A percentile compares a stretch with the other conserved stretches of the same genome.
phyloP scores from a whole-genome alignment of 2,329 filamentous ascomycete genomes.

The Cercospora zeina region DNA sequence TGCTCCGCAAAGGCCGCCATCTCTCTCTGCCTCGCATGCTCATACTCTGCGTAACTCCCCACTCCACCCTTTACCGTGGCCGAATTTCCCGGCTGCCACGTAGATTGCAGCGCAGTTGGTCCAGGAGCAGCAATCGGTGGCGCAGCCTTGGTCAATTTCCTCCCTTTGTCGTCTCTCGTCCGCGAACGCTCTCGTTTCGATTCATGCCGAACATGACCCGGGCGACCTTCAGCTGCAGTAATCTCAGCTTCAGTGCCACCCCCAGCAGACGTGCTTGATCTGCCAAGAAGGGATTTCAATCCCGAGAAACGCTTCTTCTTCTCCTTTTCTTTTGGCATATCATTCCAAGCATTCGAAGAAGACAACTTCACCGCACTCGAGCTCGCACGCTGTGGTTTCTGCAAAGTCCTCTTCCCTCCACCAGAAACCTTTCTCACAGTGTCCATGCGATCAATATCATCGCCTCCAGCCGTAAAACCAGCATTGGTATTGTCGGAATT shows the following conservation, averaged over 20 bases:
- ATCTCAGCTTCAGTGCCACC: slow-evolving; percentile 6
- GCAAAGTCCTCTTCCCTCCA: slow-evolving; percentile 29
- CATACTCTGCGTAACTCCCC: slow-evolving; percentile 17
- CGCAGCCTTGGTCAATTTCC: slow-evolving; percentile 19
- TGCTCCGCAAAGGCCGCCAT: slow-evolving; percentile 13
- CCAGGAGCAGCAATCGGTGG: slow-evolving; percentile 10
- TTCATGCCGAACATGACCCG: background rate
- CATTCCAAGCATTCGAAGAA: slow-evolving; percentile 12
- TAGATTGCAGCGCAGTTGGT: slow-evolving; percentile 6
- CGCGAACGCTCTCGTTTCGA: slow-evolving; percentile 10
- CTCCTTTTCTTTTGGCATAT: background rate
- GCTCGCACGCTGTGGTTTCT: slow-evolving; percentile 38
- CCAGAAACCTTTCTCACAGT: slow-evolving; percentile 7
- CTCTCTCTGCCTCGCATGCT: background rate
- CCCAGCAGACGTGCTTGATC: slow-evolving; percentile 39
- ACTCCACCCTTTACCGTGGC: slow-evolving; percentile 18
- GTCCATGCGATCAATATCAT: slow-evolving; percentile 4
- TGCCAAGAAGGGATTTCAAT: slow-evolving; percentile 48
- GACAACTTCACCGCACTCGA: slow-evolving; percentile 26
- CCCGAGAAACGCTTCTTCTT: slow-evolving; percentile 50
- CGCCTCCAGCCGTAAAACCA: background rate
- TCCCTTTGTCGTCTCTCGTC: slow-evolving; percentile 11
- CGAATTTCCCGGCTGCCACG: slow-evolving; percentile 9
- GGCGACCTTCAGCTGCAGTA: background rate
- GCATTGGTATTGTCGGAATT: slow-evolving; percentile 9